Percentiles rank a stretch among this genome's conserved stretches.
Conservation (phyloP, 306 rosid species). For the Medicago lupulina region DNA sequence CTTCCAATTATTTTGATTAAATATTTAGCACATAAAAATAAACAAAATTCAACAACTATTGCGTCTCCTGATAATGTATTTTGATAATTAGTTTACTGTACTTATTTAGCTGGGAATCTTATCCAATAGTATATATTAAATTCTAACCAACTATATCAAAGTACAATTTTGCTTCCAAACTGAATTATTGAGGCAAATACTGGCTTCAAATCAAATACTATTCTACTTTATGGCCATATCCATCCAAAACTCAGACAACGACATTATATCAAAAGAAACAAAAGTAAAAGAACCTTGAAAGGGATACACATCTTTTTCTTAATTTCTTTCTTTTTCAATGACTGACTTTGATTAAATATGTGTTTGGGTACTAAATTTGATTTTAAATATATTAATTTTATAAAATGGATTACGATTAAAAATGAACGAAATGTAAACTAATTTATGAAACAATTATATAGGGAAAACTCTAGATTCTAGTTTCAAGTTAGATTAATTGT, state of each 20-base stretch:
- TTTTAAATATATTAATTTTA: too few species aligned
- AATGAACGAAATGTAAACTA: too few species aligned
- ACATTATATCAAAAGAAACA: not conserved
- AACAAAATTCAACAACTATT: not conserved
- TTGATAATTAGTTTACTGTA: not conserved
- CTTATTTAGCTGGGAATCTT: constrained; percentile 3
- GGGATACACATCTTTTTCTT: not conserved
- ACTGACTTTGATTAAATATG: constrained; percentile 9
- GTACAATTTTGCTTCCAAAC: not conserved
- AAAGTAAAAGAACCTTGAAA: constrained; percentile 12
- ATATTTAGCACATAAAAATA: not conserved
- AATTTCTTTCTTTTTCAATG: not conserved
- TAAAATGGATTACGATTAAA: too few species aligned
- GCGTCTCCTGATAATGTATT: not conserved
- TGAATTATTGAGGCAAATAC: constrained; percentile 4
- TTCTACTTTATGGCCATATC: not conserved
- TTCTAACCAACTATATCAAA: constrained; percentile 8
- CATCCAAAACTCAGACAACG: not conserved
- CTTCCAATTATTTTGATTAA: too few species aligned
- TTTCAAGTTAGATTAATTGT: too few species aligned
- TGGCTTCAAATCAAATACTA: not conserved
- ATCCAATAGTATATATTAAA: constrained; percentile 1
- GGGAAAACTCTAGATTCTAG: too few species aligned
- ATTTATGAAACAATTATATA: too few species aligned
- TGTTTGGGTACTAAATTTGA: too few species aligned